Conservation (phyloP, 768 basidiomycete genomes). For the Gymnopilus dilepis region DNA sequence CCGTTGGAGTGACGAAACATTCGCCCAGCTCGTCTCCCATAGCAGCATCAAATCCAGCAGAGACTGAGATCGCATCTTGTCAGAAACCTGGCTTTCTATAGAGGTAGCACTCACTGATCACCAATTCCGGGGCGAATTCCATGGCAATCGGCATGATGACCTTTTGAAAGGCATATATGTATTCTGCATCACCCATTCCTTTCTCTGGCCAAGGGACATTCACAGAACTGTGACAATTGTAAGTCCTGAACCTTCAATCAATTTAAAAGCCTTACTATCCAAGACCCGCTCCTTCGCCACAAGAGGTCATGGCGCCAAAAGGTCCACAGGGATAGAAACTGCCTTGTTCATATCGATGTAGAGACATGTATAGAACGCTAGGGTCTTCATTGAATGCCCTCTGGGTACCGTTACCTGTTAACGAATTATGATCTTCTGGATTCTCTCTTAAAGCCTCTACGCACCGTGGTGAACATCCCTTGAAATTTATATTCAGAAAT, state of each 20-base stretch:
- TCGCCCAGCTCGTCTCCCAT: conserved; percentile 90
- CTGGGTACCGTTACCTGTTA: conserved; percentile 95
- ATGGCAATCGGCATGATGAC: conserved; percentile 96
- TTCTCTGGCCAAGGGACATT: conserved; percentile 93
- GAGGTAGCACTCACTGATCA: conserved; percentile 76
- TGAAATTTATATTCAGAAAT: conserved; percentile 11
- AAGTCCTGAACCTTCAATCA: conserved; percentile 4
- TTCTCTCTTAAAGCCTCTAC: conserved; percentile 16
- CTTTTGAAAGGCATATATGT: conserved; percentile 94
- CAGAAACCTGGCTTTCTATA: neutral
- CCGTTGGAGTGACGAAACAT: conserved; percentile 88
- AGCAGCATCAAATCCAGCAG: conserved; percentile 97
- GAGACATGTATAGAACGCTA: conserved; percentile 88
- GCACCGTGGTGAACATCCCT: conserved; percentile 97
- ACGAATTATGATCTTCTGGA: conserved; percentile 3
- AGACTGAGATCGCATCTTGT: conserved; percentile 59
- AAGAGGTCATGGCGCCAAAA: conserved; percentile 86
- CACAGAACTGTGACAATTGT: conserved; percentile 67
- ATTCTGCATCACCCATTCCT: conserved; percentile 95
- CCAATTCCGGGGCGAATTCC: conserved; percentile 95
- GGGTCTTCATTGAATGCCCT: conserved; percentile 95
- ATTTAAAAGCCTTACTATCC: conserved; percentile 82
- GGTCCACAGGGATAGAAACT: conserved; percentile 92
- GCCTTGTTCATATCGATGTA: conserved; percentile 95
- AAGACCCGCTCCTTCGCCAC: conserved; percentile 81